A percentile compares a stretch with the other conserved stretches of the same genome.
Conservation (phyloP, 129 eudicot species). For the Lactuca sativa region DNA sequence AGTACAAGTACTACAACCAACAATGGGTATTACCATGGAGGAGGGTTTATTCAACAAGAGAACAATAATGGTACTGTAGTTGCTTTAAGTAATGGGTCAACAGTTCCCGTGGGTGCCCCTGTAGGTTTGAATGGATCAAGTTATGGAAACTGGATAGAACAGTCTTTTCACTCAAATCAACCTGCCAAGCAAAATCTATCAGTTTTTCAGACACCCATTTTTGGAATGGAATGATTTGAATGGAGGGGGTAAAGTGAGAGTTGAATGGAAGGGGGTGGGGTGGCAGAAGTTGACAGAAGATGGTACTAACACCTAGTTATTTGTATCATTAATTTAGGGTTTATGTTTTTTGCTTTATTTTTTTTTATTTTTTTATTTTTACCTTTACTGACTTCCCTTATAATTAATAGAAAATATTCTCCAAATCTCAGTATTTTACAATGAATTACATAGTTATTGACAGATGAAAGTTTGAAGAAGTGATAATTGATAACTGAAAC, state of each 20-base stretch:
- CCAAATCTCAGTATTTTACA: constrained; percentile 7
- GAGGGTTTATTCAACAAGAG: constrained; percentile 30
- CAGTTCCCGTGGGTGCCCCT: constrained; percentile 38
- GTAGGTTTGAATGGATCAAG: constrained; percentile 40
- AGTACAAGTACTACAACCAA: constrained; percentile 19
- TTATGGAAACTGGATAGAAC: constrained; percentile 53
- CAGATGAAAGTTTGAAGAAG: neutral
- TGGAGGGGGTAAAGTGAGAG: constrained; percentile 27
- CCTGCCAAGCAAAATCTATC: constrained; percentile 53
- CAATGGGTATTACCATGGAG: constrained; percentile 25
- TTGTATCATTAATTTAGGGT: constrained; percentile 33
- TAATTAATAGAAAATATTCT: constrained; percentile 29
- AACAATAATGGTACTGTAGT: constrained; percentile 21
- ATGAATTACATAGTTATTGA: too few species aligned
- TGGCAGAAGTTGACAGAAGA: constrained; percentile 31
- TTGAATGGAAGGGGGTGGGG: constrained; percentile 18
- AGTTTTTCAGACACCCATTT: constrained; percentile 68
- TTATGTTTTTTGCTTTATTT: constrained; percentile 21
- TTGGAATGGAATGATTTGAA: constrained; percentile 74
- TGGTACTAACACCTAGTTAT: constrained; percentile 31
- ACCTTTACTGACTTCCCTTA: constrained; percentile 18
- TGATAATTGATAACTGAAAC: too few species aligned
- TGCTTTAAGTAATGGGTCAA: constrained; percentile 28
- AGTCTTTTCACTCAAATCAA: constrained; percentile 49
- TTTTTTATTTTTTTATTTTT: constrained; percentile 15